Base-by-base conservation (phyloP, 805 yeast species). In the Lachancea lanzarotensis region DNA sequence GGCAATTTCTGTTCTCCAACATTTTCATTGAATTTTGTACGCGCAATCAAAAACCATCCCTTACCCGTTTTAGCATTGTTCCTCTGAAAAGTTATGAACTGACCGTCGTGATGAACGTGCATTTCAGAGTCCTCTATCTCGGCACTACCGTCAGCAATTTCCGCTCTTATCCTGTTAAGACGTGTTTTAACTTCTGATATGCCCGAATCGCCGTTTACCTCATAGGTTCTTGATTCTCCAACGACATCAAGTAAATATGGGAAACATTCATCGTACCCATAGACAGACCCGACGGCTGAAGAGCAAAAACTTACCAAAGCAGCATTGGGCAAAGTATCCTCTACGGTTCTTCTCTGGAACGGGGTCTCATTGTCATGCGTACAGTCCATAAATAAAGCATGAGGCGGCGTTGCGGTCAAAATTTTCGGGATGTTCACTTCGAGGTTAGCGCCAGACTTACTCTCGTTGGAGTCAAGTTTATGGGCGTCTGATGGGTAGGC, bases 331-430 rank as follows among this genome's bases (percentile, higher is more conserved):
- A 91, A 71, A 0, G 98, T 90, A 58, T 91, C 98, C 59, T 90
- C 96, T 1, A 87, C 83, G 0, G 96, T 89, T 60, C 98, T 78
- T 66, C 84, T 88, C 54, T 91, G 95, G 35, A 73, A 75, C 1
- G 97, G 95, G 17, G 81, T 82, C 66, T 89, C 93, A 59, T 91
- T 91, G 63, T 91, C 98, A 63, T 91, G 98, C 1, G 98, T 90
- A 58, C 97, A 91, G 60, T 93, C 98, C 97, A 93, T 91, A 55
- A 91, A 84, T 54, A 93, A 70, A 0, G 98, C 96, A 66, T 89
- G 97, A 3, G 95, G 95, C n/a, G 82, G 79, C 36, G 81, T 76
- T 3, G 82, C 72, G 1, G 80, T 71, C 38, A 91, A 71, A 9
- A 78, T 70, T 52, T 73, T 74, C 2, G 95, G 91, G 40, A 85